Percentiles rank a stretch among this genome's conserved stretches.
Conservation (phyloP, 345 rosid genomes). For the Camelina sativa region DNA sequence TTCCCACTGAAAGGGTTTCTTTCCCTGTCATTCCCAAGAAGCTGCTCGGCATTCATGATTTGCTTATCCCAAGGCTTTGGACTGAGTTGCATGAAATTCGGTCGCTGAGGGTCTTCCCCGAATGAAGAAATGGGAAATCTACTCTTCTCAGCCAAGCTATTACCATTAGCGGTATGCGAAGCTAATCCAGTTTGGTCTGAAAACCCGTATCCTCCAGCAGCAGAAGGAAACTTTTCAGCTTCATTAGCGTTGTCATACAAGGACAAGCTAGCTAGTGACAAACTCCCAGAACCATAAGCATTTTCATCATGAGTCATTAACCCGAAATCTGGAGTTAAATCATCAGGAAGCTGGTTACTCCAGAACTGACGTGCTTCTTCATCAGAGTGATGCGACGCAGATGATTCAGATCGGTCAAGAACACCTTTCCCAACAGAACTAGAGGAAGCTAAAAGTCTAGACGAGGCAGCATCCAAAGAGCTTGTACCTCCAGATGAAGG, state of each 20-base stretch:
- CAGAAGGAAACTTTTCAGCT: slow-evolving; percentile 56
- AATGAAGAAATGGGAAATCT: slow-evolving; percentile 63
- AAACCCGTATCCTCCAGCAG: slow-evolving; percentile 57
- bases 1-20: slow-evolving; percentile 57
- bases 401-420: slow-evolving; percentile 73
- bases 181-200: slow-evolving; percentile 58
- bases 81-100: slow-evolving; percentile 53
- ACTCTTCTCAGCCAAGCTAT: slow-evolving; percentile 60
- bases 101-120: slow-evolving; percentile 61
- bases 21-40: slow-evolving; percentile 63
- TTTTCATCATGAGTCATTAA: slow-evolving; percentile 71
- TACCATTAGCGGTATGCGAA: slow-evolving; percentile 60
- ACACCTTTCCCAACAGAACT: slow-evolving; percentile 66
- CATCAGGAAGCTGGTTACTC: slow-evolving; percentile 96
- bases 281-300: slow-evolving; percentile 61
- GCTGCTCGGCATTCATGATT: slow-evolving; percentile 58
- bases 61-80: slow-evolving; percentile 86
- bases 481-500: slow-evolving; percentile 58
- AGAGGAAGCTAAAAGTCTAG: slow-evolving; percentile 59
- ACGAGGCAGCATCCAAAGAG: slow-evolving; percentile 47
- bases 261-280: slow-evolving; percentile 78
- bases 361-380: slow-evolving; percentile 92
- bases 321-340: slow-evolving; percentile 93
- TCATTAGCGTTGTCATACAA: slow-evolving; percentile 59
- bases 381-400: slow-evolving; percentile 79